Percentiles rank a stretch among this genome's conserved stretches.
phyloP scores from a whole-genome alignment of 78 protist genomes.

The Creolimax fragrantissima region DNA sequence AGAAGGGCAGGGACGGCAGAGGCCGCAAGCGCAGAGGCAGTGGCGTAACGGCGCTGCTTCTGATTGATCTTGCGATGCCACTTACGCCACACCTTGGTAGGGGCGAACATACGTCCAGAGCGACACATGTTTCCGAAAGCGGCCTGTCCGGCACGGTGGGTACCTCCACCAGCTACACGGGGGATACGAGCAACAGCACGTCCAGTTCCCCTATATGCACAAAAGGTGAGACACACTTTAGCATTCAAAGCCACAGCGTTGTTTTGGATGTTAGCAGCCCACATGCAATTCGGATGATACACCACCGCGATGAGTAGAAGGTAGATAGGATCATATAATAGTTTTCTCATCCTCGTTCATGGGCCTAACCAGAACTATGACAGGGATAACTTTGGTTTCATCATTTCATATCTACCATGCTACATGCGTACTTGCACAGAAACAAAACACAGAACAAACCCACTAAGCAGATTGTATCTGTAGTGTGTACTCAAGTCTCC shows the following conservation, averaged over 20 bases:
- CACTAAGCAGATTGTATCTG: too few species aligned
- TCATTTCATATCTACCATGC: background rate
- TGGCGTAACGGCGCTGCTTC: slow-evolving; percentile 92
- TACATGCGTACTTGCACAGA: background rate
- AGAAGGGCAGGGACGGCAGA: slow-evolving; percentile 95
- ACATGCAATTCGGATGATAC: background rate
- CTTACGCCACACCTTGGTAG: slow-evolving; percentile 93
- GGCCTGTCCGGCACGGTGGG: slow-evolving; percentile 97
- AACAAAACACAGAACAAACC: background rate
- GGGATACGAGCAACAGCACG: slow-evolving; percentile 99
- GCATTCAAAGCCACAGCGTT: too few species aligned
- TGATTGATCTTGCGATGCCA: slow-evolving; percentile 93
- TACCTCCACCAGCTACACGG: slow-evolving; percentile 98
- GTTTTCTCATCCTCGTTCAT: background rate
- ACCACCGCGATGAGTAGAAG: background rate
- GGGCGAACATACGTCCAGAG: slow-evolving; percentile 98
- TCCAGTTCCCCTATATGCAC: slow-evolving; percentile 97
- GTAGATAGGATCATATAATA: background rate
- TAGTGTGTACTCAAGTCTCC: too few species aligned
- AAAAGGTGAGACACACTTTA: too few species aligned
- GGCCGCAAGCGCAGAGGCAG: slow-evolving; percentile 96
- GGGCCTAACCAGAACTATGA: background rate
- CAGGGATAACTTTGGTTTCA: background rate
- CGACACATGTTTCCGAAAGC: slow-evolving; percentile 98
- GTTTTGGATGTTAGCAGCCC: too few species aligned